phyloP scores from a whole-genome alignment of 371 early-diverging fungal species.

The Mortierella sp. region DNA sequence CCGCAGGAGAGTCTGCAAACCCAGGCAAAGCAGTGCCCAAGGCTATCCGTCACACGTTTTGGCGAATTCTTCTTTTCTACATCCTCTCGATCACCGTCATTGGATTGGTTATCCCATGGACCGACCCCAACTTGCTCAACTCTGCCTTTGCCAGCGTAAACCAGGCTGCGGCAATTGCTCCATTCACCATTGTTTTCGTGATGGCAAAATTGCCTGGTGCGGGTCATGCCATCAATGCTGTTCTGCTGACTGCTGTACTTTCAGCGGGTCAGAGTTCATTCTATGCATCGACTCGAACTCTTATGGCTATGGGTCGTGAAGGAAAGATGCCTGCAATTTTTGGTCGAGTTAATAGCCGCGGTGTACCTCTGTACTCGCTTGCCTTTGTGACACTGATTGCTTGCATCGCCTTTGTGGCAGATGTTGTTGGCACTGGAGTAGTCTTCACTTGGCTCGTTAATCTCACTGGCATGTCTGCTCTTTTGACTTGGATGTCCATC shows the following conservation, averaged over 20 bases:
- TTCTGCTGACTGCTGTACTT: constrained; percentile 74
- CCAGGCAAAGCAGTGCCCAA: constrained; percentile 80
- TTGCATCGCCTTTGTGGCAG: constrained; percentile 72
- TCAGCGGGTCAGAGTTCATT: constrained; percentile 79
- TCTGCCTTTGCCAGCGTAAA: constrained; percentile 46
- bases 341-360: constrained; percentile 66
- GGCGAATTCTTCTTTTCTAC: constrained; percentile 80
- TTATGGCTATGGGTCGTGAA: constrained; percentile 72
- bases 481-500: constrained; percentile 87
- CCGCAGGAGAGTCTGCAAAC: constrained; percentile 81
- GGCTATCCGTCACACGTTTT: constrained; percentile 79
- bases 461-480: constrained; percentile 79
- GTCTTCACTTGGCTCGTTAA: constrained; percentile 82
- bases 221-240: constrained; percentile 81
- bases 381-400: constrained; percentile 69
- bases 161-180: constrained; percentile 68
- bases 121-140: constrained; percentile 63
- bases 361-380: constrained; percentile 75
- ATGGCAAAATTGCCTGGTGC: constrained; percentile 75
- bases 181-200: constrained; percentile 79
- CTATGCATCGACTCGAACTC: constrained; percentile 78
- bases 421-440: constrained; percentile 69
- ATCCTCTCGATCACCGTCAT: constrained; percentile 76
- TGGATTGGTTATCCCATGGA: constrained; percentile 77
- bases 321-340: constrained; percentile 76